Conservation (phyloP, 2,329 filamentous ascomycete genomes). For the Ascochyta rabiei region DNA sequence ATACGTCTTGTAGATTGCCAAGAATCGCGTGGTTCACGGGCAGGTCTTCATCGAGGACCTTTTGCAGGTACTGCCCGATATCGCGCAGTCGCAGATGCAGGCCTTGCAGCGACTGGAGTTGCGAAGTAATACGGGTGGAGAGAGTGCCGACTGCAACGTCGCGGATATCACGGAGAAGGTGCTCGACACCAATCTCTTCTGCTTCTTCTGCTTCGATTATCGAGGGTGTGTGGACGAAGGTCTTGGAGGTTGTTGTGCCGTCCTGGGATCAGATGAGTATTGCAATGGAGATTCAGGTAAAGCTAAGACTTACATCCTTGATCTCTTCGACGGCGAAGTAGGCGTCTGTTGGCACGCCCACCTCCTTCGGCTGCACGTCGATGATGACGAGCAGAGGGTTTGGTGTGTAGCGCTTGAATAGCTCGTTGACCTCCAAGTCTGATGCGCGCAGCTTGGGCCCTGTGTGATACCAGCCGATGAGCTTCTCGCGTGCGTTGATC, state of each 20-base stretch:
- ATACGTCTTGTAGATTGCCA: constrained; percentile 98
- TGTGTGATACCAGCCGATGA: constrained; percentile 99
- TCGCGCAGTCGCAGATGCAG: constrained; percentile 93
- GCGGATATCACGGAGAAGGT: constrained; percentile 94
- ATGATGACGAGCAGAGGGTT: constrained; percentile 97
- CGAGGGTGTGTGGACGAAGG: constrained; percentile 96
- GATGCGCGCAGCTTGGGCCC: constrained; percentile 95
- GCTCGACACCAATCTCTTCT: constrained; percentile 98
- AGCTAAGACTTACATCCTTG: constrained; percentile 77
- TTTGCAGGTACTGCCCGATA: constrained; percentile 93
- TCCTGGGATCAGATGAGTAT: constrained; percentile 63
- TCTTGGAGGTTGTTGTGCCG: constrained; percentile 94
- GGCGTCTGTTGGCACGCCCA: constrained; percentile 95
- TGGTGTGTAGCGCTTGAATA: constrained; percentile 98
- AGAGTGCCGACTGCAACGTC: constrained; percentile 97
- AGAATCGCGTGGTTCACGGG: constrained; percentile 97
- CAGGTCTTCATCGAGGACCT: constrained; percentile 89
- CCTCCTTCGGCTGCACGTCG: constrained; percentile 97
- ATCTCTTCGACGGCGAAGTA: constrained; percentile 99
- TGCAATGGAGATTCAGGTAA: not conserved
- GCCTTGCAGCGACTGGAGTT: constrained; percentile 95
- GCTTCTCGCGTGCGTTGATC: constrained; percentile 97
- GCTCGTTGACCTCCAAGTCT: constrained; percentile 98
- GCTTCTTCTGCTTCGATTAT: constrained; percentile 99
- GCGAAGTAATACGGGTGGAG: constrained; percentile 94